These are phyloP conservation scores for Trichodelitschia bisporula DNA, from an alignment of 495 filamentous ascomycete species.

Conservation along the genomic window DNA sequence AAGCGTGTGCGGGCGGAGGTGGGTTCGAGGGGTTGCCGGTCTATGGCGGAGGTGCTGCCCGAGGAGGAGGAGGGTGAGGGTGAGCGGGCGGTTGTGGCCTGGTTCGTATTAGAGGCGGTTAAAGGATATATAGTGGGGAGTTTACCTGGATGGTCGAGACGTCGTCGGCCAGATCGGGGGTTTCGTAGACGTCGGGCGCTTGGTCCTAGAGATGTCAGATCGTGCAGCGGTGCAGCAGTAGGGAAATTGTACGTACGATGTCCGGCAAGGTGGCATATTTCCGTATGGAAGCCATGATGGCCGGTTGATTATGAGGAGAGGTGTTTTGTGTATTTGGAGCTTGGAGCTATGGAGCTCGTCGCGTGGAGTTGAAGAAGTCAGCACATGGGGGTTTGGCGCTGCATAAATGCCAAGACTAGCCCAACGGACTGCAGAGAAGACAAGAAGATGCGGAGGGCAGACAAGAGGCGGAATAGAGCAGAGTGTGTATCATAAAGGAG, in stretches of 20 bases:
- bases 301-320: background rate
- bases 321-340: background rate
- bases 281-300: conserved; percentile 2
- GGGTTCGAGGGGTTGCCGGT: conserved; percentile 44
- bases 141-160: conserved; percentile 56
- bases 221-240: background rate
- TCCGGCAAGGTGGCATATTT: conserved; percentile 4
- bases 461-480: too few species aligned
- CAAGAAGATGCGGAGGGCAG: background rate
- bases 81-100: conserved; percentile 32
- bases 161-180: conserved; percentile 72
- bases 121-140: conserved; percentile 7
- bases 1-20: conserved; percentile 62
- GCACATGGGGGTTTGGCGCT: background rate
- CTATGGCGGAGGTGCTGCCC: conserved; percentile 36
- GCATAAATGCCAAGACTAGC: too few species aligned
- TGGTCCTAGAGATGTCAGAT: conserved; percentile 33
- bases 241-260: conserved; percentile 1
- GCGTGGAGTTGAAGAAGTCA: background rate
- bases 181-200: conserved; percentile 87
- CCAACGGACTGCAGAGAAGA: too few species aligned
- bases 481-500: too few species aligned
- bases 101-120: conserved; percentile 1
- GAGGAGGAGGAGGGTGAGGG: conserved; percentile 26
- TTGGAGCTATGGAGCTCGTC: background rate